phyloP scores from a whole-genome alignment of 1,139 yeast species.

The Yamadazyma triangularis region DNA sequence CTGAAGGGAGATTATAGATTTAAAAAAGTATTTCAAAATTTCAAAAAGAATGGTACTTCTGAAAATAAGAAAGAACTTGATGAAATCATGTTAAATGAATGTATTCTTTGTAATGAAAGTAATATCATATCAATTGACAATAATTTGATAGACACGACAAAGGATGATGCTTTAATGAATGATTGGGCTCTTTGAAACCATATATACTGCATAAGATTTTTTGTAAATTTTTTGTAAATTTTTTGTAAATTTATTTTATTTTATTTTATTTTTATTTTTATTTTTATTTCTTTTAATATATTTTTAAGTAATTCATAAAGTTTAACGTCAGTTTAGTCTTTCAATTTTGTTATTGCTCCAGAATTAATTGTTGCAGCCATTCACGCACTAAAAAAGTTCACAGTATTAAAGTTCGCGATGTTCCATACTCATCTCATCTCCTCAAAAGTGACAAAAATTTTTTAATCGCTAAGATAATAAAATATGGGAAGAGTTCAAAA shows the following conservation, averaged over 20 bases:
- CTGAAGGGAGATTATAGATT: constrained; percentile 65
- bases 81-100: constrained; percentile 56
- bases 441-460: constrained; percentile 2
- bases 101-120: constrained; percentile 76
- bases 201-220: constrained; percentile 3
- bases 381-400: not conserved
- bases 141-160: constrained; percentile 22
- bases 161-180: constrained; percentile 16
- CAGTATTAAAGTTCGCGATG: too few relatives aligned
- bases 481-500: constrained; percentile 89
- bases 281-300: too few relatives aligned
- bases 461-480: not conserved
- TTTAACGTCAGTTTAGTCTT: too few relatives aligned
- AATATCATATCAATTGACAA: constrained; percentile 70
- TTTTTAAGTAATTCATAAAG: too few relatives aligned
- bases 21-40: constrained; percentile 54
- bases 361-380: too few relatives aligned
- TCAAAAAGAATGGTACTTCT: constrained; percentile 41
- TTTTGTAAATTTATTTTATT: too few relatives aligned
- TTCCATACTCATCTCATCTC: constrained; percentile 6
- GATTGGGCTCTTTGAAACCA: constrained; percentile 22
- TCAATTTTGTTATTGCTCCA: too few relatives aligned
- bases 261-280: too few relatives aligned
- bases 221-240: too few relatives aligned
- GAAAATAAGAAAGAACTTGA: constrained; percentile 48